Base-by-base conservation (phyloP, 2,329 filamentous ascomycete genomes). In the Epichloe hybrida region DNA sequence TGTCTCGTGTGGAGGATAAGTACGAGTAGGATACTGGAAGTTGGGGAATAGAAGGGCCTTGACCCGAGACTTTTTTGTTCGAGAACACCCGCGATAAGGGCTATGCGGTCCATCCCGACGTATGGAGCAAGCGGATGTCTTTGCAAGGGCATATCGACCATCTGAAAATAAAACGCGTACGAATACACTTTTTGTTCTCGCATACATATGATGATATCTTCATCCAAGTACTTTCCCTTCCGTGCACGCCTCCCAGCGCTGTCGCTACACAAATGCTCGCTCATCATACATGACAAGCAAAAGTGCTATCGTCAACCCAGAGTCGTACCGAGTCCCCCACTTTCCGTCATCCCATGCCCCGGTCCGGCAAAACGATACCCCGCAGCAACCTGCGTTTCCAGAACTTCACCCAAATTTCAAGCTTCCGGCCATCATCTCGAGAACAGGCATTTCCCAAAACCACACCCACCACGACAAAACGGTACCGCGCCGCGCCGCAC, bases 1-100 rank as follows among this genome's bases (percentile, higher is more conserved):
- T 54, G 37, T 11, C 23, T 34, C 3, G 55, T 50, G 5, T 41
- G 50, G 15, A 54, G 8, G 12, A 52, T 53, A 9, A 55, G 27
- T 21, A 38, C 2, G 12, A 58, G 34, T 13, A 54, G 35, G 9
- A 21, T 31, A 43, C 45, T 13, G 1, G 46, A 54, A 3, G 31
- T 44, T 11, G 35, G 13, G 13, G 52, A 52, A 45, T 52, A 53
- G n/a, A 50, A 6, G 21, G 42, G 49, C 39, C 44, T 54, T 47
- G 55, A 53, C 40, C 48, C 1, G n/a, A 17, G 27, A 1, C 6
- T 49, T 49, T 36, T 52, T 36, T 9, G 2, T 37, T 9, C 40
- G 34, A 13, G 47, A 8, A 31, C 46, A 34, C 17, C 21, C 1
- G 36, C 5, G 27, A 54, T 49, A 11, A 31, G n/a, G 55, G 5